Evolutionary conservation across 306 rosid genomes (phyloP).

Genomic region (Cotoneaster glaucophyllus): DNA sequence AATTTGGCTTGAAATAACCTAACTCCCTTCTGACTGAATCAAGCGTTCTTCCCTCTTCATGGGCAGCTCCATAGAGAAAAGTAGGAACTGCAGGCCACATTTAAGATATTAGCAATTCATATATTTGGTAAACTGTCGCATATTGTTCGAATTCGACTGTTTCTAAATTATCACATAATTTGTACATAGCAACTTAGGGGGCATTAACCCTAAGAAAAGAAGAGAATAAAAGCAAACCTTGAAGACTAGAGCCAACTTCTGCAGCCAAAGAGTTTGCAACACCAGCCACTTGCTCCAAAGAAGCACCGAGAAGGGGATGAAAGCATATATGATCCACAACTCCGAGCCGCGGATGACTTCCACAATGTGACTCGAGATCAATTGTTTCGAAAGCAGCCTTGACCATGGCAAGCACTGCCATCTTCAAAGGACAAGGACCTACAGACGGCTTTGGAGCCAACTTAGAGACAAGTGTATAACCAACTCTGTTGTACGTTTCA

Average conservation of each 20-base stretch:
- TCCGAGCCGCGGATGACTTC: constrained; percentile 88
- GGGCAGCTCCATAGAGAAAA: constrained; percentile 78
- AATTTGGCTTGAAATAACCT: constrained; percentile 83
- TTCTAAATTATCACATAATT: not conserved
- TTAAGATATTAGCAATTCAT: constrained; percentile 14
- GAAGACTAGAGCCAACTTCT: constrained; percentile 51
- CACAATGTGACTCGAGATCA: constrained; percentile 57
- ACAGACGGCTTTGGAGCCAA: constrained; percentile 22
- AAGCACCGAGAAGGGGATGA: constrained; percentile 63
- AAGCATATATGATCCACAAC: constrained; percentile 87
- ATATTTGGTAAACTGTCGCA: not conserved
- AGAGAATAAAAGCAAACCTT: constrained; percentile 37
- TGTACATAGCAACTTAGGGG: not conserved
- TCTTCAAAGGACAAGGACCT: constrained; percentile 40
- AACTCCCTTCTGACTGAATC: constrained; percentile 65
- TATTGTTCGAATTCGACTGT: not conserved
- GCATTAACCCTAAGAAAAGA: not conserved
- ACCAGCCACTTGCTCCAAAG: constrained; percentile 54
- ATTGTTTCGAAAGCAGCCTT: constrained; percentile 62
- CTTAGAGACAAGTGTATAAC: constrained; percentile 76
- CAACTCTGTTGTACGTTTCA: constrained; percentile 79
- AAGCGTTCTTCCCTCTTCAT: constrained; percentile 64
- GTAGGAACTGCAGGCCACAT: constrained; percentile 58
- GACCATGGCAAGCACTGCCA: constrained; percentile 69
- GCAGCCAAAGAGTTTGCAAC: constrained; percentile 54